Conservation (phyloP, 106 monocot genomes). For the Amphibolis antarctica region DNA sequence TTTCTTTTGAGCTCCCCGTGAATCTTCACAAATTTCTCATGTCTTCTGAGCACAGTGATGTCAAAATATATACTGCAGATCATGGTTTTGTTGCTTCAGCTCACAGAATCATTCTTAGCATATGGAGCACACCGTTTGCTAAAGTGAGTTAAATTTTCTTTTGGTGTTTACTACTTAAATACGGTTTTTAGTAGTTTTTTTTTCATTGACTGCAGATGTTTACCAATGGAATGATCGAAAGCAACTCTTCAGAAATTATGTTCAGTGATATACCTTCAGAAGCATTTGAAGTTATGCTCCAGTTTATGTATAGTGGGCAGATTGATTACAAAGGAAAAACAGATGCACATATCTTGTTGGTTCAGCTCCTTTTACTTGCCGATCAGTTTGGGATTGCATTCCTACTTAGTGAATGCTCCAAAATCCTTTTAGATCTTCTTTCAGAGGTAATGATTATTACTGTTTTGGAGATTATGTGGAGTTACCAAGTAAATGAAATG, state of each 20-base stretch:
- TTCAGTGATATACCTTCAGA: conserved; percentile 58
- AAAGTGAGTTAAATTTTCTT: conserved; percentile 68
- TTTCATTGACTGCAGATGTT: conserved; percentile 77
- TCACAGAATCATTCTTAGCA: conserved; percentile 76
- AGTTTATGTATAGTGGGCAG: conserved; percentile 80
- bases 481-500: not conserved
- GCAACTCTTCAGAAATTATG: conserved; percentile 43
- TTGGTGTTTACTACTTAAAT: not conserved
- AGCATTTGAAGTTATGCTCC: conserved; percentile 51
- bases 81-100: conserved; percentile 45
- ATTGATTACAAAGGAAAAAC: conserved; percentile 33
- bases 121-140: conserved; percentile 74
- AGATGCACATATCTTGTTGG: conserved; percentile 31
- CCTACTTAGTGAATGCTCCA: conserved; percentile 76
- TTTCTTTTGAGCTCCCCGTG: conserved; percentile 37
- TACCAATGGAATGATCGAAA: conserved; percentile 94
- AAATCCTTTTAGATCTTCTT: conserved; percentile 50
- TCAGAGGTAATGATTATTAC: conserved; percentile 48
- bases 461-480: not conserved
- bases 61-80: conserved; percentile 54
- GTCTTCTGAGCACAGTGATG: conserved; percentile 60
- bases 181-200: too few relatives aligned
- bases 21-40: conserved; percentile 44
- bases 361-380: conserved; percentile 61
- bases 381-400: conserved; percentile 63